Evolutionary conservation across 768 basidiomycete species (phyloP), one percentile per base, ranked within the genome.

Genomic region (Leccinum disarticulatum): DNA sequence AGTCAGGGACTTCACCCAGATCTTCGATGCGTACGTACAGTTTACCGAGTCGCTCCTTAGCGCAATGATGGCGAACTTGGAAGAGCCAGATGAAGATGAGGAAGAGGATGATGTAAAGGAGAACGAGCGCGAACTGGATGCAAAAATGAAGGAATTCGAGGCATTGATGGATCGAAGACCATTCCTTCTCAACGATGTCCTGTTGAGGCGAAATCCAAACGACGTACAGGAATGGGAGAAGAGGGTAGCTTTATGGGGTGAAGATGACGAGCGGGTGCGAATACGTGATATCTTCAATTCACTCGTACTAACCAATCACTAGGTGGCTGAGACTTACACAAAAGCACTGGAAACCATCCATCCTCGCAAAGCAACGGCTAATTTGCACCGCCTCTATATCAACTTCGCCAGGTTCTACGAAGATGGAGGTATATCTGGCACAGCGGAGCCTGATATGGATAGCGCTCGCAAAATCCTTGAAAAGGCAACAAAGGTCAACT

Each of bases 221-320:
- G 97, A 99, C 67, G 97, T 98, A 2, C 94, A 97, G 65, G 97
- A 99, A 72, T 99, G 97, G 97, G 97, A 98, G 77, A 99, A 99
- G 76, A 81, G 96, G 36, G 85, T 98, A 19, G 95, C 95, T 2
- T 75, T 98, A 28, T 96, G 87, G 83, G 97, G 91, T 3, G 88
- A 95, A 56, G 85, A 97, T 64, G 95, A 99, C 68, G 92, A 90
- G 65, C 96, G 95, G 81, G 95, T 93, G 62, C 15, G 74, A 28
- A 54, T 19, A 13, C 1, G 30, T 36, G 31, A n/a, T 22, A 30
- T 9, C 54, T 14, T 31, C 19, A 55, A 35, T 35, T n/a, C 22
- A 52, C 54, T 48, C 22, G 56, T 54, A 33, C 41, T 50, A 27
- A 63, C 38, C 46, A 27, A 22, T 56, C 48, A 30, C 5, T 67